A percentile compares a stretch with the other conserved stretches of the same genome.
phyloP scores from a whole-genome alignment of 1,284 basidiomycete genomes.

The Earliella scabrosa region DNA sequence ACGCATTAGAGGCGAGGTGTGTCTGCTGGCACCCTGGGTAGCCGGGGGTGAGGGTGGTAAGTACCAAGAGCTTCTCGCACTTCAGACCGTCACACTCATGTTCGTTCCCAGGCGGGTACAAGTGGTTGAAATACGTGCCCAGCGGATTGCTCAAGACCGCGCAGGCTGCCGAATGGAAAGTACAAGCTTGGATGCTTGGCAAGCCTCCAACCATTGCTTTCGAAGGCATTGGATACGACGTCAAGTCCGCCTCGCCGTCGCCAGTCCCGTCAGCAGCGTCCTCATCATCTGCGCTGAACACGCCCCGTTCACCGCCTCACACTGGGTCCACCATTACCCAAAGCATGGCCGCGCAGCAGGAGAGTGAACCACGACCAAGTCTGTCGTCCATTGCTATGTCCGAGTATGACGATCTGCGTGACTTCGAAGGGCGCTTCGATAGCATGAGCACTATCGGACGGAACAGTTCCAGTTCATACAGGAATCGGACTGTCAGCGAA shows the following conservation, averaged over 20 bases:
- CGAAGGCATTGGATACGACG: slow-evolving; percentile 79
- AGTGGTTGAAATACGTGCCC: slow-evolving; percentile 96
- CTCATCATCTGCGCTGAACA: slow-evolving; percentile 16
- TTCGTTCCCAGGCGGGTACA: slow-evolving; percentile 70
- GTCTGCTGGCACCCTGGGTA: slow-evolving; percentile 97
- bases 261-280: slow-evolving; percentile 17
- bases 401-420: slow-evolving; percentile 83
- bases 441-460: slow-evolving; percentile 73
- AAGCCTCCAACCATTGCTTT: slow-evolving; percentile 86
- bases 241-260: slow-evolving; percentile 31
- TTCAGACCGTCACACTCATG: not conserved
- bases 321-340: slow-evolving; percentile 19
- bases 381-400: slow-evolving; percentile 62
- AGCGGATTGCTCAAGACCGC: slow-evolving; percentile 93
- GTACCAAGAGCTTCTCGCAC: slow-evolving; percentile 31
- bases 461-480: slow-evolving; percentile 37
- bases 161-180: slow-evolving; percentile 95
- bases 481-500: slow-evolving; percentile 39
- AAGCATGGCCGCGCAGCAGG: slow-evolving; percentile 22
- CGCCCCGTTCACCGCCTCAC: slow-evolving; percentile 13
- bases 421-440: slow-evolving; percentile 84
- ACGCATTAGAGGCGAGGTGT: slow-evolving; percentile 84
- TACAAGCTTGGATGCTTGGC: slow-evolving; percentile 95
- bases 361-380: slow-evolving; percentile 37
- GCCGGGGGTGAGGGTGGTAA: slow-evolving; percentile 85